Conservation (phyloP, 371 early-diverging fungal genomes). For the Umbelopsis sp. region DNA sequence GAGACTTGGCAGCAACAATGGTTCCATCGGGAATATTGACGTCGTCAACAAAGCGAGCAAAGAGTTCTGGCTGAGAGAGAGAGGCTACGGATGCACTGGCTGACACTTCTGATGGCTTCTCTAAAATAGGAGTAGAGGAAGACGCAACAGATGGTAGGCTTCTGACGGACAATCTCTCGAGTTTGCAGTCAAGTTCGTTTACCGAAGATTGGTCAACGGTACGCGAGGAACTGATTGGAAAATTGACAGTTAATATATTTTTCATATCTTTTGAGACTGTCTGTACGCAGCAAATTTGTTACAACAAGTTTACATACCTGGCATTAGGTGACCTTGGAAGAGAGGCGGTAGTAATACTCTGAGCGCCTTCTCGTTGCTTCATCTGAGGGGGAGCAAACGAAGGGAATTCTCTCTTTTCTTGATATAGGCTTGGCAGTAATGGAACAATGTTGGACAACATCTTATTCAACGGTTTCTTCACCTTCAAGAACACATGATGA, state of each 20-base stretch:
- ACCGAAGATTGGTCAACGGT: not conserved
- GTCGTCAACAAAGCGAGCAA: slow-evolving; percentile 66
- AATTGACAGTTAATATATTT: not conserved
- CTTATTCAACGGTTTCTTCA: slow-evolving; percentile 35
- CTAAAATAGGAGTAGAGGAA: not conserved
- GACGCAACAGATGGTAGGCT: not conserved
- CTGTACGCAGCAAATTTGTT: too few relatives aligned
- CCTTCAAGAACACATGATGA: slow-evolving; percentile 57
- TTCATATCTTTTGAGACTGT: not conserved
- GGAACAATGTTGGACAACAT: slow-evolving; percentile 13
- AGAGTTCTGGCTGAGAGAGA: slow-evolving; percentile 9
- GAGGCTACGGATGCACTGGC: not conserved
- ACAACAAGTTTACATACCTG: too few relatives aligned
- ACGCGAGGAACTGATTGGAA: not conserved
- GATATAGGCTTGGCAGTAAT: slow-evolving; percentile 25
- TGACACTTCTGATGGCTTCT: not conserved
- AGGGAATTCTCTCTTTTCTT: not conserved
- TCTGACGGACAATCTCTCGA: not conserved
- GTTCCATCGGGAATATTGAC: slow-evolving; percentile 73
- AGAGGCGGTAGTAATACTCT: not conserved
- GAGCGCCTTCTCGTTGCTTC: slow-evolving; percentile 2
- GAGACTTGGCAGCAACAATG: slow-evolving; percentile 44
- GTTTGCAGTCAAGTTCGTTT: slow-evolving; percentile 1
- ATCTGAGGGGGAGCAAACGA: not conserved
- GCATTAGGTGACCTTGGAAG: slow-evolving; percentile 8